Evolutionary conservation across 23 red algal genomes (phyloP), one percentile per base, ranked within the genome.

Genomic region (Gracilaria domingensis): DNA sequence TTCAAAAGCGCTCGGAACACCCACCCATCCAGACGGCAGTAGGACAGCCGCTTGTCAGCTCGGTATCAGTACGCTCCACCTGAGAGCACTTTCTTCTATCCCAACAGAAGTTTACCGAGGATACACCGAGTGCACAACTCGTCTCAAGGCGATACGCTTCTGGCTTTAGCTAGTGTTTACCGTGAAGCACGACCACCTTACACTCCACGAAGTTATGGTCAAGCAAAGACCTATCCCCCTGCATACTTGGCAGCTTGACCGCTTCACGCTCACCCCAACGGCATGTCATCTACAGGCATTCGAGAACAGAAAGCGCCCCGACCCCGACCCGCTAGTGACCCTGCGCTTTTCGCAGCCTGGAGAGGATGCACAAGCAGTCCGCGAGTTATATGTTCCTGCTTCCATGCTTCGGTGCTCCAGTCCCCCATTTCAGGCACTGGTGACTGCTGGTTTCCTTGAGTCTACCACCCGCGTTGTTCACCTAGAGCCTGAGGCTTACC

Each of bases 391-490:
- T 30, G 45, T 77, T 37, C 72, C 21, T 51, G 72, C 72, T 49
- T 77, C 72, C 11, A 42, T 26, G 7, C 72, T 77, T 8, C 6
- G 21, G 6, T 45, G n/a, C 42, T 77, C 72, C 30, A 49, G 40
- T 26, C 45, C 72, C 38, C 72, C 72, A 3, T 51, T 77, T 51
- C 21, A 51, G 72, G 72, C 72, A 30, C 42, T 77, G 2, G 72
- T 77, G 38, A 23, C 72, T 26, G 40, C 72, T 49, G 72, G 72
- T 14, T 77, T 77, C 34, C 72, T 77, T 17, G 72, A 77, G 72
- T 77, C 72, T 16, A 77, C 30, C 6, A 77, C 72, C 34, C 72
- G 7, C 17, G 21, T 77, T 30, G 72, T 77, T 49, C 72, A 77
- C 72, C 72, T 77, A 14, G 72, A 77, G 18, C 42, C 35, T 28